These are phyloP conservation scores for Chalciporus chontae DNA, from an alignment of 768 basidiomycete genomes.

Conservation along the genomic window DNA sequence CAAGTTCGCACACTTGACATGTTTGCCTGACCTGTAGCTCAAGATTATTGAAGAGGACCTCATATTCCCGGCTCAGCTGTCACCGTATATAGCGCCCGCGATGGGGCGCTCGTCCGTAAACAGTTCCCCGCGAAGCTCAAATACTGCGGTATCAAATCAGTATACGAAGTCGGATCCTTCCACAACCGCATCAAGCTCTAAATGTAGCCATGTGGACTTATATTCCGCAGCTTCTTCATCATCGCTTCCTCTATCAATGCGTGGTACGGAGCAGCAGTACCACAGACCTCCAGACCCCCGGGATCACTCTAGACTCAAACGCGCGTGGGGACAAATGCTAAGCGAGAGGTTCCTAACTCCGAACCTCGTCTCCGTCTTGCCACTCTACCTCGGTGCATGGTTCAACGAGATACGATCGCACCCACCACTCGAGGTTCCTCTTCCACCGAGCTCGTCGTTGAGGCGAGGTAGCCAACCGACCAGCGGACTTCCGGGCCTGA, in stretches of 20 bases:
- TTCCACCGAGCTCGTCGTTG: constrained; percentile 49
- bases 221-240: constrained; percentile 17
- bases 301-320: constrained; percentile 59
- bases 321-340: constrained; percentile 69
- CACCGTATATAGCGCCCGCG: neutral
- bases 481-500: constrained; percentile 16
- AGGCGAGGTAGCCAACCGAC: constrained; percentile 17
- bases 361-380: constrained; percentile 55
- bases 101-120: constrained; percentile 17
- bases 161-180: constrained; percentile 25
- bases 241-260: constrained; percentile 20
- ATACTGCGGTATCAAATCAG: constrained; percentile 22
- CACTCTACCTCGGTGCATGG: constrained; percentile 59
- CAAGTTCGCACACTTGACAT: neutral
- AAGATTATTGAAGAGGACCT: constrained; percentile 75
- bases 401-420: constrained; percentile 53
- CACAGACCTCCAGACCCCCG: constrained; percentile 42
- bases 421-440: constrained; percentile 45
- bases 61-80: constrained; percentile 55
- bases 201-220: constrained; percentile 9
- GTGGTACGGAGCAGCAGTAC: constrained; percentile 7
- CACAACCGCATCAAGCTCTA: constrained; percentile 12
- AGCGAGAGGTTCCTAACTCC: constrained; percentile 51
- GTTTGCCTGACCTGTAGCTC: constrained; percentile 7
- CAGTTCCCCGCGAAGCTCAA: constrained; percentile 27